A percentile compares a stretch with the other conserved stretches of the same genome.
phyloP scores from a whole-genome alignment of 139 green algal species.

The Zygnema cylindricum region DNA sequence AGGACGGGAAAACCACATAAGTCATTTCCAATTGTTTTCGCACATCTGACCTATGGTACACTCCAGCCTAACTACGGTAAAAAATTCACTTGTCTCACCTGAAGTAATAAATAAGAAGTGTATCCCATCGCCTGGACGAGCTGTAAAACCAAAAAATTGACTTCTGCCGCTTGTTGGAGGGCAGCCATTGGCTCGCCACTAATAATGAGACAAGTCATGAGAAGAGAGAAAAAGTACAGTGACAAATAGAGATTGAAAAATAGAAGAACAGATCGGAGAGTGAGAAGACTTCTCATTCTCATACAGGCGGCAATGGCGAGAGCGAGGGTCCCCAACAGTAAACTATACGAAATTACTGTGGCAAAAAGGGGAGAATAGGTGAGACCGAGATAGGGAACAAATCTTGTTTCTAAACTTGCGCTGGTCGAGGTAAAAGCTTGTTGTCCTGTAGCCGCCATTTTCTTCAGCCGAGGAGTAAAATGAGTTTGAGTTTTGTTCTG shows the following conservation, averaged over 20 bases:
- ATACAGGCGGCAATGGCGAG: background rate
- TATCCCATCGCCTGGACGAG: slow-evolving; percentile 37
- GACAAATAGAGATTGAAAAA: slow-evolving; percentile 45
- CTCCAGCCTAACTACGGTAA: too few species aligned
- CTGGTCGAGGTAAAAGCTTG: slow-evolving; percentile 2
- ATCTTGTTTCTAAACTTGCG: background rate
- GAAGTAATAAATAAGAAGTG: slow-evolving; percentile 35
- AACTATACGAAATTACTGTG: slow-evolving; percentile 50
- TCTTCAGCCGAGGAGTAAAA: background rate
- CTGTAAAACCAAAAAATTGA: slow-evolving; percentile 56
- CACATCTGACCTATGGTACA: too few species aligned
- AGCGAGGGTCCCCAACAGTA: slow-evolving; percentile 38
- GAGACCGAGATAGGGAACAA: slow-evolving; percentile 42
- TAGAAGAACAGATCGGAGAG: slow-evolving; percentile 23
- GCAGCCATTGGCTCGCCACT: slow-evolving; percentile 49
- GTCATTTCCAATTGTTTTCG: too few species aligned
- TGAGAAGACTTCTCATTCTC: slow-evolving; percentile 21
- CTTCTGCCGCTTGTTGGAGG: slow-evolving; percentile 15
- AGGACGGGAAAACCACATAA: too few species aligned
- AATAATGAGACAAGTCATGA: slow-evolving; percentile 41
- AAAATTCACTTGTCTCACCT: too few species aligned
- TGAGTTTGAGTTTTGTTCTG: slow-evolving; percentile 33
- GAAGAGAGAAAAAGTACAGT: slow-evolving; percentile 39
- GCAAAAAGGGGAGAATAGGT: slow-evolving; percentile 26
- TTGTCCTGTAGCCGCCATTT: slow-evolving; percentile 9